A percentile compares a stretch with the other conserved stretches of the same genome.
Evolutionary conservation across 306 rosid species (phyloP).

Genomic region (Rubus parviflorus): DNA sequence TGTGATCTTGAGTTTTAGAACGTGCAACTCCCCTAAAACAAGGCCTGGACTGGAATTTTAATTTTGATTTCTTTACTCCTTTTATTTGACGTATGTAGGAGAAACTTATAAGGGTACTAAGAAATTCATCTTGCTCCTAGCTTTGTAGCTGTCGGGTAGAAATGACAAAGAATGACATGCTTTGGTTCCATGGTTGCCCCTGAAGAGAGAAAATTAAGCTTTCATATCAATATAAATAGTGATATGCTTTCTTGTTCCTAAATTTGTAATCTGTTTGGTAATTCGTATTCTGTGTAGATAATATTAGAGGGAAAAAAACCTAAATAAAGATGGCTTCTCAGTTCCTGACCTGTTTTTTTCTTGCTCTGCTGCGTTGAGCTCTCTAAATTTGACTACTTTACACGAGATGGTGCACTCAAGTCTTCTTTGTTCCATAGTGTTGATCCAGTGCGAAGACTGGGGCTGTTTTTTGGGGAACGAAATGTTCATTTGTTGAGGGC

Average conservation of each 20-base stretch:
- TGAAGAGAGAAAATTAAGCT: conserved; percentile 3
- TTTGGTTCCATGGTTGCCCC: conserved; percentile 5
- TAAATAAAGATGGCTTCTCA: not conserved
- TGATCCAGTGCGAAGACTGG: conserved; percentile 14
- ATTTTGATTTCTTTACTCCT: not conserved
- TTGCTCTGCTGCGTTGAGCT: not conserved
- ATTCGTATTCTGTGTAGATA: no score
- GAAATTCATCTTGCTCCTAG: not conserved
- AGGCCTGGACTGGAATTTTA: not conserved
- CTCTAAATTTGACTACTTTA: not conserved
- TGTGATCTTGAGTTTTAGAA: no score
- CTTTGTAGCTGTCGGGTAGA: not conserved
- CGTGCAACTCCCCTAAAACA: not conserved
- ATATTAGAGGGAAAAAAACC: not conserved
- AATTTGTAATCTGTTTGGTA: not conserved
- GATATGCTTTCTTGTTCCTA: not conserved
- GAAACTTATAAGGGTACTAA: not conserved
- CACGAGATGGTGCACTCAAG: not conserved
- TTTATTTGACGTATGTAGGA: not conserved
- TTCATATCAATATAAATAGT: not conserved
- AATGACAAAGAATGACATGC: conserved; percentile 4
- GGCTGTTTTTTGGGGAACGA: conserved; percentile 41
- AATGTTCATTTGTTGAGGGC: conserved; percentile 27
- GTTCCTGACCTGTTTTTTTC: conserved; percentile 2
- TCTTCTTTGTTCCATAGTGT: conserved; percentile 3